Evolutionary conservation across 2,329 filamentous ascomycete species (phyloP).

Genomic region (Calonectria multiphialidica): DNA sequence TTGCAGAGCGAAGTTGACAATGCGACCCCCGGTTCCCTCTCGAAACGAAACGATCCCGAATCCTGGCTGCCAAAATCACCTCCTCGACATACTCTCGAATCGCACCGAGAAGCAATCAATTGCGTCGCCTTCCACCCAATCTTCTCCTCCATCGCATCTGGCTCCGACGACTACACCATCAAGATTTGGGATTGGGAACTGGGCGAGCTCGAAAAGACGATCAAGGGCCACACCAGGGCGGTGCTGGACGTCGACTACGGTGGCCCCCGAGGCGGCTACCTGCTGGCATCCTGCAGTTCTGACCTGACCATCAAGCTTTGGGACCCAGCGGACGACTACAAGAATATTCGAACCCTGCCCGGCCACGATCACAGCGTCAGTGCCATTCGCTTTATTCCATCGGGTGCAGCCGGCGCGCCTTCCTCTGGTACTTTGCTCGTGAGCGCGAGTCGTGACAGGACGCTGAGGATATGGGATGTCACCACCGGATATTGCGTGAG

Average conservation of each 20-base stretch:
- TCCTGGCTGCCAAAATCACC: conserved; percentile 90
- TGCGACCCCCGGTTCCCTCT: conserved; percentile 81
- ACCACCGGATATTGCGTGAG: conserved; percentile 93
- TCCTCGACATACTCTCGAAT: conserved; percentile 84
- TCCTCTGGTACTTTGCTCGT: conserved; percentile 88
- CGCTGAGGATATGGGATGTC: conserved; percentile 91
- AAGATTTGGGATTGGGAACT: conserved; percentile 99
- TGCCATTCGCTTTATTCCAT: conserved; percentile 88
- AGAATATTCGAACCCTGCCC: conserved; percentile 91
- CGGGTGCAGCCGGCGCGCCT: conserved; percentile 81
- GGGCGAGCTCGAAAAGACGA: conserved; percentile 88
- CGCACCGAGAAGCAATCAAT: conserved; percentile 84
- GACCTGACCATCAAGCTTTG: conserved; percentile 96
- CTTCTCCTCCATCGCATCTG: conserved; percentile 90
- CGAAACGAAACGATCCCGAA: conserved; percentile 72
- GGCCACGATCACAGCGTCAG: conserved; percentile 95
- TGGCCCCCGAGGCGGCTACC: conserved; percentile 74
- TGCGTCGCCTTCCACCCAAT: conserved; percentile 93
- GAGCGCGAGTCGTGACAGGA: conserved; percentile 87
- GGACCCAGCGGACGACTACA: conserved; percentile 93
- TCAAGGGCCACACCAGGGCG: conserved; percentile 92
- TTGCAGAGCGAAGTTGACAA: conserved; percentile 89
- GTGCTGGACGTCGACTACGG: conserved; percentile 93
- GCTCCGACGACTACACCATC: conserved; percentile 92
- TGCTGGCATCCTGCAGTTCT: conserved; percentile 77